These are phyloP conservation scores for Pseudopyrenochaeta lycopersici DNA, from an alignment of 2,329 filamentous ascomycete species.

Conservation along the genomic window DNA sequence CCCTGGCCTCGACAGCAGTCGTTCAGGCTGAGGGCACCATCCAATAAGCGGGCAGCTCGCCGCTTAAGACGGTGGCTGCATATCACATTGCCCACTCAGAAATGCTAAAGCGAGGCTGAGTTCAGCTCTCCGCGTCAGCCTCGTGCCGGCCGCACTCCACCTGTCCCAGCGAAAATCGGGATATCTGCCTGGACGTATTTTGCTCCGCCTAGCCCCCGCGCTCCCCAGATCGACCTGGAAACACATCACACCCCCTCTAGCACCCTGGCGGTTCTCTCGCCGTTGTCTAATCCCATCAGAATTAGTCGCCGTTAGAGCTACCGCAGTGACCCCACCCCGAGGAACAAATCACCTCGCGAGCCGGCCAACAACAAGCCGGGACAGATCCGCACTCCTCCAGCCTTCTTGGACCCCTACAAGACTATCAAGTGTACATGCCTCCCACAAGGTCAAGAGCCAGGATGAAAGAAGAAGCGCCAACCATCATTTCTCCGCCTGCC, in stretches of 20 bases:
- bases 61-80: conserved; percentile 48
- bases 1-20: conserved; percentile 24
- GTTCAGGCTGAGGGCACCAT: conserved; percentile 41
- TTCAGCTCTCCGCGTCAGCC: too few relatives aligned
- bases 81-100: conserved; percentile 45
- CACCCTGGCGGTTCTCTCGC: conserved; percentile 25
- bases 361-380: conserved; percentile 21
- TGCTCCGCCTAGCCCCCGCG: conserved; percentile 39
- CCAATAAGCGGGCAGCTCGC: conserved; percentile 47
- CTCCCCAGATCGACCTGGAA: conserved; percentile 36
- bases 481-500: conserved; percentile 31
- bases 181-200: conserved; percentile 49
- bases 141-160: conserved; percentile 40
- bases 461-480: conserved; percentile 42
- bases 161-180: conserved; percentile 40
- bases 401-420: conserved; percentile 16
- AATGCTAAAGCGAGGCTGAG: conserved; percentile 47
- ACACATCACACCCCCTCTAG: conserved; percentile 29
- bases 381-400: conserved; percentile 17
- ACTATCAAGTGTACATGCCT: conserved; percentile 38
- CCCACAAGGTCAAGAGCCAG: conserved; percentile 45
- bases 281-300: conserved; percentile 26
- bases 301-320: conserved; percentile 39
- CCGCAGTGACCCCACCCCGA: conserved; percentile 42
- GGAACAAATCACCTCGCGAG: conserved; percentile 29